These are phyloP conservation scores for Hanseniaspora valbyensis DNA, from an alignment of 805 yeast genomes.

Conservation along the genomic window DNA sequence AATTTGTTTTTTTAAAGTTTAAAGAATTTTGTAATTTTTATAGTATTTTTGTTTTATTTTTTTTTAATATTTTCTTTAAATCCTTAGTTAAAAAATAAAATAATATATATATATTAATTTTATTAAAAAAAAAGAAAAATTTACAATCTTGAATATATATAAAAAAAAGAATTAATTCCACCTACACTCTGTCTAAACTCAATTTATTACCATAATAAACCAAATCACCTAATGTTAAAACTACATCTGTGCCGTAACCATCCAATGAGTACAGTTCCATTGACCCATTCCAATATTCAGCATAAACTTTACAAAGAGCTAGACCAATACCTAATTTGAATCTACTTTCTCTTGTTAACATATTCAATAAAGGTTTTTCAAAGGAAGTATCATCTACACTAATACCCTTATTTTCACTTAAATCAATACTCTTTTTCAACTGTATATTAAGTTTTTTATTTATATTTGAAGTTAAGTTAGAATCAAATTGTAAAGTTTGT, in stretches of 20 bases:
- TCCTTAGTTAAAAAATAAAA: too few species aligned
- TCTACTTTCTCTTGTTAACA: slow-evolving; percentile 63
- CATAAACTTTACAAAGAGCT: slow-evolving; percentile 85
- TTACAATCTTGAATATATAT: slow-evolving; percentile 43
- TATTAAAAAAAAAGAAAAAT: not conserved
- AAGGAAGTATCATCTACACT: slow-evolving; percentile 17
- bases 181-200: slow-evolving; percentile 60
- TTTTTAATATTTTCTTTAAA: too few species aligned
- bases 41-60: too few species aligned
- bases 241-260: slow-evolving; percentile 88
- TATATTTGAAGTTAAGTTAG: slow-evolving; percentile 2
- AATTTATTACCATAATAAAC: slow-evolving; percentile 55
- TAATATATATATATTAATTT: not conserved
- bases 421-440: slow-evolving; percentile 18
- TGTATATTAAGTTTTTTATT: slow-evolving; percentile 9
- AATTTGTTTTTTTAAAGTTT: too few species aligned
- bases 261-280: slow-evolving; percentile 70
- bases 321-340: slow-evolving; percentile 75
- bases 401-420: slow-evolving; percentile 27
- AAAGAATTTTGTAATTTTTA: too few species aligned
- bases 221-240: slow-evolving; percentile 63
- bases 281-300: slow-evolving; percentile 95
- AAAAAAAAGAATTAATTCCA: slow-evolving; percentile 38
- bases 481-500: slow-evolving; percentile 13
- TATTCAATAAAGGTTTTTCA: slow-evolving; percentile 43